Evolutionary conservation across 2,329 filamentous ascomycete species (phyloP), one percentile per base, ranked within the genome.

Genomic region (Claviceps paspali): DNA sequence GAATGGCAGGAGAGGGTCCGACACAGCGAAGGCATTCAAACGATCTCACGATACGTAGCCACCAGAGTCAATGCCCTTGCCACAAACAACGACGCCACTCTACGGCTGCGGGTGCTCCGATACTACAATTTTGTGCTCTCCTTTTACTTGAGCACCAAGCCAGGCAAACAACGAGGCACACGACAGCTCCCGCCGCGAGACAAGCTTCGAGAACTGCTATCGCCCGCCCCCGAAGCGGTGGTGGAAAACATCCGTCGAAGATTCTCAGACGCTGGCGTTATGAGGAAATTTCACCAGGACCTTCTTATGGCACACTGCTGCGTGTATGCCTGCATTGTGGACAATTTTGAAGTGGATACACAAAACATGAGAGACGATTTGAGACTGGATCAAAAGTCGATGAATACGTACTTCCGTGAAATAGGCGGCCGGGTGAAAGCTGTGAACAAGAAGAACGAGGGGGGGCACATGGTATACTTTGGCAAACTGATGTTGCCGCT

Each of bases 401-500:
- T 88, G 49, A 69, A 65, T 36, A 69, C 76, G 51, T 87, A 85
- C 55, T 87, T 82, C 55, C 60, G 64, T 33, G 83, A 88, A 55
- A 76, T 91, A 45, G 84, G 84, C 17, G 82, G 78, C 22, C 73
- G 67, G 47, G 66, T 83, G 22, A 73, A 68, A 53, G 61, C 65
- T 45, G 65, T 71, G 40, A 67, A 76, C 45, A 71, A 69, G 23
- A 77, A 76, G 45, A 71, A 73, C 38, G 73, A 73, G 39, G 74
- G 76, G 43, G 68, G 60, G 41, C 56, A 56, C 40, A 49, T 57
- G 22, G 60, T 27, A 11, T 36, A 69, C 41, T 61, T 87, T 35
- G 86, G 82, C 10, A 76, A 76, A 47, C 62, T 96, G 49, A 73
- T 70, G 48, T 57, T 95, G 43, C 91, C 91, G 3, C 62, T 95